Evolutionary conservation across 139 green algal genomes (phyloP).

Genomic region (Astrephomene gubernaculifera): DNA sequence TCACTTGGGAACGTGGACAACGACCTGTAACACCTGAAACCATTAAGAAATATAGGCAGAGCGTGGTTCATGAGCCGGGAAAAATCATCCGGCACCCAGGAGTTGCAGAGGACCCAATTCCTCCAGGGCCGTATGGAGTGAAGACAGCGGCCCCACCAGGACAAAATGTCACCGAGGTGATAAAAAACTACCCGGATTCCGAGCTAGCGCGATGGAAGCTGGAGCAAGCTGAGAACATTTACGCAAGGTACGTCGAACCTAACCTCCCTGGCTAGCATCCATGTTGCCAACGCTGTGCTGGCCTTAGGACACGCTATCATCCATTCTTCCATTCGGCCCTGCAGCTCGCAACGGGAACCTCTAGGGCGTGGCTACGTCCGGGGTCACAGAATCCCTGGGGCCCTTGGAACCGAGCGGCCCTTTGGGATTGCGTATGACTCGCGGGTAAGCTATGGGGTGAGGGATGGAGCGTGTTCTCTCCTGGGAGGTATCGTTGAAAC

Average conservation of each 20-base stretch:
- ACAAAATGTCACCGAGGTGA: conserved; percentile 62
- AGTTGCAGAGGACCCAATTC: conserved; percentile 57
- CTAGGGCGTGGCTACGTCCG: conserved; percentile 67
- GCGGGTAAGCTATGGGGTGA: conserved; percentile 47
- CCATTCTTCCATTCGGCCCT: neutral
- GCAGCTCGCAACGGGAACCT: conserved; percentile 71
- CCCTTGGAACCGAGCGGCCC: conserved; percentile 60
- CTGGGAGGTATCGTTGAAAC: too few species aligned
- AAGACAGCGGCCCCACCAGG: conserved; percentile 39
- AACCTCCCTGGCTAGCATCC: too few species aligned
- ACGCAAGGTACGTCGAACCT: conserved; percentile 65
- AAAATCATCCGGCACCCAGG: conserved; percentile 71
- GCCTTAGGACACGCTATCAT: too few species aligned
- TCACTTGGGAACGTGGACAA: conserved; percentile 48
- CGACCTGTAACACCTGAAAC: conserved; percentile 65
- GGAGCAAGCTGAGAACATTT: conserved; percentile 72
- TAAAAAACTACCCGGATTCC: conserved; percentile 64
- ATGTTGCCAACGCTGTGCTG: too few species aligned
- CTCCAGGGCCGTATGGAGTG: conserved; percentile 63
- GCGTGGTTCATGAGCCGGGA: conserved; percentile 73
- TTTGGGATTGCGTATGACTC: conserved; percentile 69
- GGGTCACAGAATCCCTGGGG: conserved; percentile 71
- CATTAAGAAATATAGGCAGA: conserved; percentile 74
- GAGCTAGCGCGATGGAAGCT: conserved; percentile 72
- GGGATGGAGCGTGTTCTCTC: neutral